Evolutionary conservation across 257 asterid genomes (phyloP), one percentile per base, ranked within the genome.

Genomic region (Ilex aquifolium): DNA sequence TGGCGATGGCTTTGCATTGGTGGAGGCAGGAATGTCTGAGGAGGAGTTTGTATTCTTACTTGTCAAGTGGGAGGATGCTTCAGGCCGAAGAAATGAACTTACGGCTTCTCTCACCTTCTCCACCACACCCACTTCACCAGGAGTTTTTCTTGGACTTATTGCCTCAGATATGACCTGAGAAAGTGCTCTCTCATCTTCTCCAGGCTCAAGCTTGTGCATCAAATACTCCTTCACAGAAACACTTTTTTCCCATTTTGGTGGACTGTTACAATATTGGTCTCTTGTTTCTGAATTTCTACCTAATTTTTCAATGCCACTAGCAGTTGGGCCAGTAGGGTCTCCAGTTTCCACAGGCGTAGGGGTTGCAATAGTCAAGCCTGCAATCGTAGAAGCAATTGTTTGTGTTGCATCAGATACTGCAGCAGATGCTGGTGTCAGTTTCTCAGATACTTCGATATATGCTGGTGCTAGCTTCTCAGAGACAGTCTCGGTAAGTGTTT

Each of bases 121-220:
- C 67, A 86, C 86, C 56, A 83, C 81, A 6, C 96, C 88, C 16
- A 73, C 31, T 15, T 85, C 84, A 57, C 68, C 73, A 10, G 62
- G 62, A 27, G 63, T 30, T 59, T 63, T 81, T 76, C 67, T 87
- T 11, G 97, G 97, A 69, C 94, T 93, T 10, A 87, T 80, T 64
- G 91, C 97, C 59, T 89, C 94, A 31, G 94, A 74, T 70, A 92
- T 87, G 59, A 86, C 95, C 69, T 81, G 86, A 27, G 99, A 89
- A 62, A 92, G 97, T 44, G 95, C 95, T 68, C 64, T 79, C 57
- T 89, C 99, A 21, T 88, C 90, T 40, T 89, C 96, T 65, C 96
- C 97, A 4, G 97, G 97, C 81, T 89, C 97, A 54, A 87, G 74
- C 71, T 90, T 88, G 60, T 82, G 79, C 83, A 80, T 74, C 77